Percentiles rank a stretch among this genome's conserved stretches.
These are phyloP conservation scores for Melampsora occidentalis DNA, from an alignment of 1,284 basidiomycete species.

Conservation along the genomic window DNA sequence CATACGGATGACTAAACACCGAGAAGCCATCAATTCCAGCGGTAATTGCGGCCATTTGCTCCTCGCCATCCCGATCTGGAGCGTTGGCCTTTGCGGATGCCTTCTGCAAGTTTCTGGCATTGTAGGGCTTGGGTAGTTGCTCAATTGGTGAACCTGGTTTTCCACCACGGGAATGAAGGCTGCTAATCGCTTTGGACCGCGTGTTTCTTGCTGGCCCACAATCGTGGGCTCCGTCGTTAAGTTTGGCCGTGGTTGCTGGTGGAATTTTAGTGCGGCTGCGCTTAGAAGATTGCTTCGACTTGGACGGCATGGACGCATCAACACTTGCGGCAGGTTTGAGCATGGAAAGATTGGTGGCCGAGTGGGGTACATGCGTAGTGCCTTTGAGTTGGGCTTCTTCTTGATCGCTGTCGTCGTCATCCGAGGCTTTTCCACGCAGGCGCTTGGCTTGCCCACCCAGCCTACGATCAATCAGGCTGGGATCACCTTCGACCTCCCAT, in stretches of 20 bases:
- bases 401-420: constrained; percentile 15
- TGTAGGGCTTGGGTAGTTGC: too few relatives aligned
- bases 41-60: constrained; percentile 35
- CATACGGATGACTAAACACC: constrained; percentile 33
- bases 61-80: constrained; percentile 3
- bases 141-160: neutral
- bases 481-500: constrained; percentile 30
- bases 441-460: constrained; percentile 31
- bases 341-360: too few relatives aligned
- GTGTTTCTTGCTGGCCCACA: constrained; percentile 25
- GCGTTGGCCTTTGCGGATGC: constrained; percentile 36
- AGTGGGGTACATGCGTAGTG: too few relatives aligned
- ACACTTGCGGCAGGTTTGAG: neutral
- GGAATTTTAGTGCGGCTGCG: constrained; percentile 19
- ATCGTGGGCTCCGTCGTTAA: neutral
- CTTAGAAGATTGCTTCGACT: constrained; percentile 14
- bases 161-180: constrained; percentile 1
- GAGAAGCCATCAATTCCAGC: constrained; percentile 38
- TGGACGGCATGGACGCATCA: too few relatives aligned
- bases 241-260: neutral
- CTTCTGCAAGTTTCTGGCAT: too few relatives aligned
- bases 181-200: constrained; percentile 24
- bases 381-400: neutral
- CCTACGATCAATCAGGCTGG: constrained; percentile 33
- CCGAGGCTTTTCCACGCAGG: constrained; percentile 14